Conservation (phyloP, 805 yeast species). For the Wickerhamomyces alni region DNA sequence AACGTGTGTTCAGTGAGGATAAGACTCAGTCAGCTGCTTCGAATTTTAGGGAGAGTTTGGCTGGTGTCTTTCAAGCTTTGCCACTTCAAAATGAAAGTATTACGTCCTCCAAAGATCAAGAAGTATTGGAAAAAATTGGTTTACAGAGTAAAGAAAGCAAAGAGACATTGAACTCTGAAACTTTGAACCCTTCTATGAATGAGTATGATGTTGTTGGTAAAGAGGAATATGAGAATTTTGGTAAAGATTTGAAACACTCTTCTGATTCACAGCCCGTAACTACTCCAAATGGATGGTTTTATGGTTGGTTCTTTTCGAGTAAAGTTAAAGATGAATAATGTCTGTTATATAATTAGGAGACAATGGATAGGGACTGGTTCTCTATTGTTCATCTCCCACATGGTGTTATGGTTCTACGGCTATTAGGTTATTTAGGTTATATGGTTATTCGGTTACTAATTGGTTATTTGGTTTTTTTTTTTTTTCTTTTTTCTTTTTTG, state of each 20-base stretch:
- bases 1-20: slow-evolving; percentile 3
- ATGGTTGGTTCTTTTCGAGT: slow-evolving; percentile 8
- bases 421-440: background rate
- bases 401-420: background rate
- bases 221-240: slow-evolving; percentile 18
- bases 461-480: background rate
- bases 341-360: no score
- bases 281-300: slow-evolving; percentile 6
- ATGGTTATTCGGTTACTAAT: background rate
- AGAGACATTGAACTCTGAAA: slow-evolving; percentile 1
- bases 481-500: no score
- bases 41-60: background rate
- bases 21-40: background rate
- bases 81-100: background rate
- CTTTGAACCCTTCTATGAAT: slow-evolving; percentile 3
- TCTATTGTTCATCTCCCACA: no score
- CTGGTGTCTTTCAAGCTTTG: slow-evolving; percentile 1
- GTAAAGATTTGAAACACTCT: slow-evolving; percentile 1
- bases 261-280: background rate
- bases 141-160: background rate
- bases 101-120: background rate
- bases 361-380: no score
- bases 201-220: slow-evolving; percentile 44
- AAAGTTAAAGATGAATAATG: slow-evolving; percentile 3
- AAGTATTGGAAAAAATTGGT: background rate